phyloP scores from a whole-genome alignment of 2,329 filamentous ascomycete genomes.

The Tolypocladium capitatum region DNA sequence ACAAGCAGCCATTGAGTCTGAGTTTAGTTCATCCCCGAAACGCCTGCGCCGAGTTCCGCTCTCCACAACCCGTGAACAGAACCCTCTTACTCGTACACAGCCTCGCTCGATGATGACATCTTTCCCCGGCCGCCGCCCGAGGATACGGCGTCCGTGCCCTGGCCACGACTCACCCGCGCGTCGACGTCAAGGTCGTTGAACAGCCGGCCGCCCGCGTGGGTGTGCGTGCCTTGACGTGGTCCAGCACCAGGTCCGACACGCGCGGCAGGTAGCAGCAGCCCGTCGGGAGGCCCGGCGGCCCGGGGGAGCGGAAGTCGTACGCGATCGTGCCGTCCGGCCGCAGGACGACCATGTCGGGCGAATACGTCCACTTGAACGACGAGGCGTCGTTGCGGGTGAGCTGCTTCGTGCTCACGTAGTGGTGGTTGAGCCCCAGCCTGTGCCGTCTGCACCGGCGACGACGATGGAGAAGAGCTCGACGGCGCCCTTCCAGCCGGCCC shows the following conservation, averaged over 20 bases:
- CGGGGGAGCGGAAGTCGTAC: constrained; percentile 16
- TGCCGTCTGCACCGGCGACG: constrained; percentile 16
- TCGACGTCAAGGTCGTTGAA: constrained; percentile 22
- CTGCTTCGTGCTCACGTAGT: constrained; percentile 21
- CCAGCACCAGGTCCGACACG: constrained; percentile 19
- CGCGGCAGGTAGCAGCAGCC: constrained; percentile 17
- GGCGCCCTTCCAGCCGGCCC: constrained; percentile 21
- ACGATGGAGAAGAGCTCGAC: constrained; percentile 20
- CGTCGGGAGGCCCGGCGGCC: constrained; percentile 11
- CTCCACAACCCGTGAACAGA: too few relatives aligned
- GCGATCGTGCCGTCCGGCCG: constrained; percentile 14
- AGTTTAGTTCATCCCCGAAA: too few relatives aligned
- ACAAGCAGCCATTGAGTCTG: too few relatives aligned
- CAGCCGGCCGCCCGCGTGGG: constrained; percentile 18
- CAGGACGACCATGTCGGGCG: constrained; percentile 17
- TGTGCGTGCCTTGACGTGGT: constrained; percentile 19
- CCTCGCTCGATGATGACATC: constrained; percentile 19
- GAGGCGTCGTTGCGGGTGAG: constrained; percentile 18
- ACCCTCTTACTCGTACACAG: background rate
- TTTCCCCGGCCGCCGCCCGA: constrained; percentile 17
- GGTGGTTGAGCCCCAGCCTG: constrained; percentile 20
- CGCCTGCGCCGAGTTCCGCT: too few relatives aligned
- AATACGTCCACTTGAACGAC: constrained; percentile 20
- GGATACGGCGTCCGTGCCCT: too few relatives aligned
- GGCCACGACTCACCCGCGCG: constrained; percentile 16